Evolutionary conservation across 495 filamentous ascomycete genomes (phyloP).

Genomic region (Aspergillus homomorphus): DNA sequence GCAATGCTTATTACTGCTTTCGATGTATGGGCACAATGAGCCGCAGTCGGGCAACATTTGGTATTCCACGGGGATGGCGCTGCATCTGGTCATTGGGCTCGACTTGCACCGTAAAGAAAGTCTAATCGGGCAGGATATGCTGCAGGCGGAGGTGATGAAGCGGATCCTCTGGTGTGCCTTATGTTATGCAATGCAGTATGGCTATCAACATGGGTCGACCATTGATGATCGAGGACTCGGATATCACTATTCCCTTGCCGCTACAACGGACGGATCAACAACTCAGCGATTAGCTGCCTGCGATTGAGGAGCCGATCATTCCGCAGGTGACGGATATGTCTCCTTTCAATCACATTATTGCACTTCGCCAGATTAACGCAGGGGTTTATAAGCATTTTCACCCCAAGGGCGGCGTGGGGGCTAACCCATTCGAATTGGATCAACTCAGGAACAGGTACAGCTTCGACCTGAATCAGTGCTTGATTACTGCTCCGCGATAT

Average conservation of each 20-base stretch:
- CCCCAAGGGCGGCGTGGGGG: background rate
- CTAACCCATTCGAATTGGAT: background rate
- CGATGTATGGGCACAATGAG: constrained; percentile 16
- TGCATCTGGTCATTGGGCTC: constrained; percentile 10
- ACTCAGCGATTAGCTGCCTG: background rate
- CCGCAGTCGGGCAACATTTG: constrained; percentile 14
- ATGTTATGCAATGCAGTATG: constrained; percentile 13
- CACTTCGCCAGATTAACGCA: constrained; percentile 10
- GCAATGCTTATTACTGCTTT: constrained; percentile 14
- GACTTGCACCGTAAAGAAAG: constrained; percentile 14
- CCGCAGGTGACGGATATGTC: constrained; percentile 8
- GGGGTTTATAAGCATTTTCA: constrained; percentile 9
- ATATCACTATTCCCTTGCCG: constrained; percentile 8
- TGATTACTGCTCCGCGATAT: constrained; percentile 11
- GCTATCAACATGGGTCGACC: constrained; percentile 16
- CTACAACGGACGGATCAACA: constrained; percentile 5
- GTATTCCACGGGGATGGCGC: constrained; percentile 11
- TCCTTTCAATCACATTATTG: constrained; percentile 15
- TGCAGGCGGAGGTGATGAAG: constrained; percentile 6
- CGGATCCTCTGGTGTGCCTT: constrained; percentile 12
- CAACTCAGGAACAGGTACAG: background rate
- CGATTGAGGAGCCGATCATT: background rate
- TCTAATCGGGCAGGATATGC: background rate
- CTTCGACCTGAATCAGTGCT: constrained; percentile 11
- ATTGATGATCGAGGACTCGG: constrained; percentile 8